These are phyloP conservation scores for Prinsepia uniflora DNA, from an alignment of 306 rosid species.

Conservation along the genomic window DNA sequence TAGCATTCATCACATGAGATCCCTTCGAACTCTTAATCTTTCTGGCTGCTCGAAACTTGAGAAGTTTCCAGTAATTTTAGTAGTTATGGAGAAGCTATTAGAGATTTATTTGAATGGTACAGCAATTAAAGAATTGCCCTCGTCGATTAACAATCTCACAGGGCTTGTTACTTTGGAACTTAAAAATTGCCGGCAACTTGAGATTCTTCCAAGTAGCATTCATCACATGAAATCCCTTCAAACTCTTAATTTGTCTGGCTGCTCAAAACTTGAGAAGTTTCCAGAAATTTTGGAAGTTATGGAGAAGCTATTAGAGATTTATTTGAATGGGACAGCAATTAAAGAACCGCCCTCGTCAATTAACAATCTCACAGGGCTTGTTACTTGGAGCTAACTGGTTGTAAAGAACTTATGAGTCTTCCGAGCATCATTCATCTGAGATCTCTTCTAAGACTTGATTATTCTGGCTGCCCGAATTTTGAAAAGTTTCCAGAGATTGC, in stretches of 20 bases:
- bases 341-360: no score
- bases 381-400: no score
- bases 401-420: no score
- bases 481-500: constrained; percentile 14
- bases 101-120: constrained; percentile 10
- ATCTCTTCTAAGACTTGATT: no score
- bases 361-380: no score
- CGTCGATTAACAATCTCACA: background rate
- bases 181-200: background rate
- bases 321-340: no score
- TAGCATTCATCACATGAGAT: background rate
- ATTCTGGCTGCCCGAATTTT: background rate
- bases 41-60: background rate
- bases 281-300: no score
- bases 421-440: no score
- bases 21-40: background rate
- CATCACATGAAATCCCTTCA: background rate
- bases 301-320: no score
- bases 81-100: background rate
- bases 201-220: background rate
- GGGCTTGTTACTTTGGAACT: background rate
- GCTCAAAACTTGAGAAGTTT: background rate
- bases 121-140: background rate
- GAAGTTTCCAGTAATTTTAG: constrained; percentile 1
- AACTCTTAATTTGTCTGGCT: background rate